Evolutionary conservation across 2,329 filamentous ascomycete genomes (phyloP).

Genomic region (Saccharata proteae): DNA sequence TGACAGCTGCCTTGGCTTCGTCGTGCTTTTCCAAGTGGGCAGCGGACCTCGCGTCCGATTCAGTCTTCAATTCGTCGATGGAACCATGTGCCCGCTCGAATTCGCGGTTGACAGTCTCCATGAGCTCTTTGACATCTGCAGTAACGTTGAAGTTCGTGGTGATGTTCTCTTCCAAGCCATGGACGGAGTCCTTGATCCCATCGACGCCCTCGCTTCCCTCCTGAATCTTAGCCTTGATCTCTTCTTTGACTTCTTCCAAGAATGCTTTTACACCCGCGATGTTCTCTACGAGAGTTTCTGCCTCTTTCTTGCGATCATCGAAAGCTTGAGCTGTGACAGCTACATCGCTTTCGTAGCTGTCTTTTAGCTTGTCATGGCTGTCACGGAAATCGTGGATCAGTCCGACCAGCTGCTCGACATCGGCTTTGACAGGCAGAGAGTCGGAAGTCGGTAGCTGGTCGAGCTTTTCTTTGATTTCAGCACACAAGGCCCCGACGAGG

Average conservation of each 20-base stretch:
- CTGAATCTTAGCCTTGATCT: constrained; percentile 64
- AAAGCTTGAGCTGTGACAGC: constrained; percentile 67
- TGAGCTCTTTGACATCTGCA: constrained; percentile 45
- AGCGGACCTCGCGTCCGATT: constrained; percentile 52
- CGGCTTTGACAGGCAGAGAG: constrained; percentile 61
- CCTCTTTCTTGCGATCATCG: constrained; percentile 75
- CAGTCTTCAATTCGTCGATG: constrained; percentile 70
- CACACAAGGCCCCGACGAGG: constrained; percentile 63
- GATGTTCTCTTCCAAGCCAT: constrained; percentile 59
- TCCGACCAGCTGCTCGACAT: constrained; percentile 52
- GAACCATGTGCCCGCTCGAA: constrained; percentile 77
- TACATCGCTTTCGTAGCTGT: constrained; percentile 61
- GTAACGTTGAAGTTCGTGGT: constrained; percentile 32
- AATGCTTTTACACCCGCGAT: constrained; percentile 68
- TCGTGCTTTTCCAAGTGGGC: constrained; percentile 47
- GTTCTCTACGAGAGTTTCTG: constrained; percentile 62
- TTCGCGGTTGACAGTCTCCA: constrained; percentile 66
- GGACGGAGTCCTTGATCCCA: constrained; percentile 46
- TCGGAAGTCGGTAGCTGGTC: constrained; percentile 61
- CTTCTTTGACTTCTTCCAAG: constrained; percentile 65
- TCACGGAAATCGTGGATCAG: constrained; percentile 40
- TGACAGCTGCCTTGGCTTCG: constrained; percentile 43
- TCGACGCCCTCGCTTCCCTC: constrained; percentile 58
- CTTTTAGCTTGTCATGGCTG: constrained; percentile 54
- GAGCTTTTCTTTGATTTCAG: constrained; percentile 72